Conservation (phyloP, 371 early-diverging fungal genomes). For the Haplosporangium sp. region DNA sequence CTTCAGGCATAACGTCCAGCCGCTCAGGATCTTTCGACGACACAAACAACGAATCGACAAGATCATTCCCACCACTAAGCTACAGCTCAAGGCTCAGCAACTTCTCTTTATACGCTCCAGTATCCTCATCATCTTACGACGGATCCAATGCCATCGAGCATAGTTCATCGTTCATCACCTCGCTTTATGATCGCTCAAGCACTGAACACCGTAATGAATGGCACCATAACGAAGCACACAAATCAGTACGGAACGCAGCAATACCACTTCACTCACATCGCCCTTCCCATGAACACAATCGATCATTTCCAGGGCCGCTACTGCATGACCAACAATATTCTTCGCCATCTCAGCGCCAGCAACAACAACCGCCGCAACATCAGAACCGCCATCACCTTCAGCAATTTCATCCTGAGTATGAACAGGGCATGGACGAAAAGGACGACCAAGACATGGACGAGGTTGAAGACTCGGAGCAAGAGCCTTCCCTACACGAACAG, state of each 20-base stretch:
- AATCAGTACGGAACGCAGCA: not conserved
- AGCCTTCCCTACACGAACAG: not conserved
- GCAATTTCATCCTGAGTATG: not conserved
- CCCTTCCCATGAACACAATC: not conserved
- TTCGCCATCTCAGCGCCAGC: not conserved
- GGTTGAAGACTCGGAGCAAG: not conserved
- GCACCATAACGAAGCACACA: not conserved
- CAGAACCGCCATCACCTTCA: conserved; percentile 15
- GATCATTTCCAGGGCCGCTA: not conserved
- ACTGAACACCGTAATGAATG: not conserved
- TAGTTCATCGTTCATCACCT: conserved; percentile 2
- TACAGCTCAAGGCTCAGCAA: conserved; percentile 11
- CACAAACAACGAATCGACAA: conserved; percentile 3
- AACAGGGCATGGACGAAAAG: conserved; percentile 7
- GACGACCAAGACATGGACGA: conserved; percentile 11
- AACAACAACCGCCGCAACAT: conserved; percentile 4
- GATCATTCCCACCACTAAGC: not conserved
- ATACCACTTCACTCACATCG: not conserved
- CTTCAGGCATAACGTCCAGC: conserved; percentile 22
- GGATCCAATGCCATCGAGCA: not conserved
- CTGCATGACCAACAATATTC: conserved; percentile 5
- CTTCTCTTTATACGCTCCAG: conserved; percentile 1
- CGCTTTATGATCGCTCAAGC: not conserved
- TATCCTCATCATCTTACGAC: not conserved
- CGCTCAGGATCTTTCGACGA: conserved; percentile 20